A percentile compares a stretch with the other conserved stretches of the same genome.
Evolutionary conservation across 257 asterid species (phyloP).

Genomic region (Ophiorrhiza pumila): DNA sequence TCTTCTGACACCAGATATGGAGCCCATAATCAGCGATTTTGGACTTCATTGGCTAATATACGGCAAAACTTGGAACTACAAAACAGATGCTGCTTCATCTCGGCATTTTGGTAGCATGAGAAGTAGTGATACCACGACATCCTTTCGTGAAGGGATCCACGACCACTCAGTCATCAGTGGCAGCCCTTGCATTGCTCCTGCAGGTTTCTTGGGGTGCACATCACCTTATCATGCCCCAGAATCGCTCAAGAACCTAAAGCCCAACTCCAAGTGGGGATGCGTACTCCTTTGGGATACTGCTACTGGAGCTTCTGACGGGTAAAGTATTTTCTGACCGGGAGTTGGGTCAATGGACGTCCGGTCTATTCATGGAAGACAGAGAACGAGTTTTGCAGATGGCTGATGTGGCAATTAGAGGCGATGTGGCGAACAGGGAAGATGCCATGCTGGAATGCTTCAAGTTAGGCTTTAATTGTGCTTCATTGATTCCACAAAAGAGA

Average conservation of each 20-base stretch:
- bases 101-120: conserved; percentile 75
- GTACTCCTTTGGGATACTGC: conserved; percentile 76
- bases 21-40: conserved; percentile 70
- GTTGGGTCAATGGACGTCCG: conserved; percentile 53
- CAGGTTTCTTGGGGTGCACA: conserved; percentile 57
- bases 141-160: conserved; percentile 23
- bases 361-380: conserved; percentile 44
- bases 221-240: conserved; percentile 93
- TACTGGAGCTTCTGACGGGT: conserved; percentile 79
- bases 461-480: conserved; percentile 84
- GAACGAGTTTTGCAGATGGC: conserved; percentile 54
- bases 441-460: conserved; percentile 65
- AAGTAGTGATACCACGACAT: conserved; percentile 5
- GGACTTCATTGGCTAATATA: conserved; percentile 65
- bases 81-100: conserved; percentile 39
- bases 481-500: conserved; percentile 73
- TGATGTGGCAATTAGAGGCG: conserved; percentile 61
- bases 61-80: conserved; percentile 46
- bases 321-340: conserved; percentile 74
- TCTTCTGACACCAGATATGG: conserved; percentile 75
- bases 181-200: conserved; percentile 40
- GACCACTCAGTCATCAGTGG: conserved; percentile 25
- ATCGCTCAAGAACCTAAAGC: conserved; percentile 66
- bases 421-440: conserved; percentile 57
- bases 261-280: conserved; percentile 91